Conservation (phyloP, 805 yeast species). For the Candida hungchunana region DNA sequence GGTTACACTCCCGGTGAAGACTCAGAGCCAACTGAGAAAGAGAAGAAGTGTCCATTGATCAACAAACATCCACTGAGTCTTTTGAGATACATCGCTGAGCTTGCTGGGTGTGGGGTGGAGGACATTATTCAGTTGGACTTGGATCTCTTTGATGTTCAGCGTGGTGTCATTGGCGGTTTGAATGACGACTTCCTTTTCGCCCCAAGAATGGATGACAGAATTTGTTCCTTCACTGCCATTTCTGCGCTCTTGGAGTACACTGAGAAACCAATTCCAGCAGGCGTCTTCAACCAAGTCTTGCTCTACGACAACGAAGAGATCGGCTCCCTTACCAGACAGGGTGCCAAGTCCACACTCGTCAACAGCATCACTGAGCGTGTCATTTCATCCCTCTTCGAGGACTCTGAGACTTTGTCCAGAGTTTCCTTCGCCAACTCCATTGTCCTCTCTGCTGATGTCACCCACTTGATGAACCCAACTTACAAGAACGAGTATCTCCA, state of each 20-base stretch:
- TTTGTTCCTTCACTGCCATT: conserved; percentile 73
- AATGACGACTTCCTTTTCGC: conserved; percentile 72
- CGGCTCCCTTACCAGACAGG: conserved; percentile 76
- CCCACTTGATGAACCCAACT: conserved; percentile 79
- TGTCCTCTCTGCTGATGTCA: conserved; percentile 80
- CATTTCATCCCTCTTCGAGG: conserved; percentile 25
- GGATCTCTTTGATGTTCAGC: conserved; percentile 78
- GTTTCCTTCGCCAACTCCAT: conserved; percentile 68
- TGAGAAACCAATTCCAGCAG: conserved; percentile 31
- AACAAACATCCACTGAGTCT: conserved; percentile 67
- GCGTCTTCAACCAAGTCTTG: conserved; percentile 54
- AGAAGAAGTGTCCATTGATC: conserved; percentile 56
- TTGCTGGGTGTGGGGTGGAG: conserved; percentile 53
- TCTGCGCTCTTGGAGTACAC: conserved; percentile 49
- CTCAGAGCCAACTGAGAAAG: conserved; percentile 54
- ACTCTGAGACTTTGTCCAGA: conserved; percentile 26
- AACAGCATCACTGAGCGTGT: conserved; percentile 62
- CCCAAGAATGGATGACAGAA: conserved; percentile 82
- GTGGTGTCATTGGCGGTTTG: conserved; percentile 74
- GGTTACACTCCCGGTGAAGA: conserved; percentile 45
- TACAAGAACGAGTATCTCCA: conserved; percentile 65
- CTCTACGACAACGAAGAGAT: conserved; percentile 80
- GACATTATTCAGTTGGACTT: conserved; percentile 69
- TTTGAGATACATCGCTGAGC: conserved; percentile 62
- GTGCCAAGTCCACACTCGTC: conserved; percentile 74